Evolutionary conservation across 139 green algal genomes (phyloP), one percentile per base, ranked within the genome.

Genomic region (Chlorella sp.): DNA sequence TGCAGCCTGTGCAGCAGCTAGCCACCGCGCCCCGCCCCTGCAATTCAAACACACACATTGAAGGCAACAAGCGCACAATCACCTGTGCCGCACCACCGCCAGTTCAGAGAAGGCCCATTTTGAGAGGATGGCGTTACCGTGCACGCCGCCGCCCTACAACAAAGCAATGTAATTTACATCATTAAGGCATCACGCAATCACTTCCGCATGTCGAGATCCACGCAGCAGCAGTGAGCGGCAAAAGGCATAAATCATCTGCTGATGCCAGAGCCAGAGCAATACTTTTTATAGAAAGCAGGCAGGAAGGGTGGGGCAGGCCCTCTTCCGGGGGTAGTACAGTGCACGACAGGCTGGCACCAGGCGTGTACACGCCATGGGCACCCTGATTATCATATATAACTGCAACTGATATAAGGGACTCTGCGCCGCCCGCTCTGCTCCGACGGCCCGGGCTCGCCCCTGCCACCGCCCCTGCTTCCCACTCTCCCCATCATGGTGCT

Each of bases 101-200:
- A 88, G 39, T 69, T 92, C 68, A 15, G 40, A 32, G 7, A 97
- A 91, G 85, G 95, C 93, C 83, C 91, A 97, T 76, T 96, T 96
- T 81, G 92, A 94, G 0, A 98, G 88, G 32, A 98, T 96, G 3
- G 94, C 96, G 81, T 98, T 98, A 60, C 97, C 97, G 87, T 99
- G 97, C 48, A 97, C 95, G 14, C 97, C 97, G 9, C 97, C 97
- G 1, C 97, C 97, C 93, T 98, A 85, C 80, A 91, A 3, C 37
- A 57, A 42, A n/a, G n/a, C n/a, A n/a, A n/a, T n/a, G n/a, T 71
- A 32, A 85, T 60, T 81, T 3, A 2, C 68, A 22, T 34, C n/a
- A n/a, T n/a, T n/a, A n/a, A n/a, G n/a, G n/a, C n/a, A n/a, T n/a
- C n/a, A n/a, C n/a, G n/a, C n/a, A n/a, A n/a, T n/a, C n/a, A n/a